Percentiles rank a stretch among this genome's conserved stretches.
Evolutionary conservation across 768 basidiomycete genomes (phyloP).

Genomic region (Mycena sanguinolenta): DNA sequence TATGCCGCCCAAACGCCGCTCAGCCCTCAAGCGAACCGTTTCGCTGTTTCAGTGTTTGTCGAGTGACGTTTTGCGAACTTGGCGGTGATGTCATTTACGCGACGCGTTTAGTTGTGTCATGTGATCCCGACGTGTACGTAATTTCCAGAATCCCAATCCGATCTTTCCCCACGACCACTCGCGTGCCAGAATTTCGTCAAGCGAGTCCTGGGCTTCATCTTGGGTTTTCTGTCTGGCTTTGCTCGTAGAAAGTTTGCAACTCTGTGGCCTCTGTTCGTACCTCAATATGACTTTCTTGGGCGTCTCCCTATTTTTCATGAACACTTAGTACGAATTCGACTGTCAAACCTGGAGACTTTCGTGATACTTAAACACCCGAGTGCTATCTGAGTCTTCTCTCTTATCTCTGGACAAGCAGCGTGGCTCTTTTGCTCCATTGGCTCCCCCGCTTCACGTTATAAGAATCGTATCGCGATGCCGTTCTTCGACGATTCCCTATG

Average conservation of each 20-base stretch:
- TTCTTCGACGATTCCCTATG: conserved; percentile 38
- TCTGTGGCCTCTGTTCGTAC: too few species aligned
- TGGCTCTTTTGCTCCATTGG: conserved; percentile 18
- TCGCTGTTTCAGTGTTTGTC: too few species aligned
- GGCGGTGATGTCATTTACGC: background rate
- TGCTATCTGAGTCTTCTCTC: conserved; percentile 5
- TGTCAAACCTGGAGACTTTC: too few species aligned
- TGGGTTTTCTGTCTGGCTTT: too few species aligned
- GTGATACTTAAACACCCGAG: conserved; percentile 5
- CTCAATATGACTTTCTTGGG: too few species aligned
- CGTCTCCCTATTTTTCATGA: too few species aligned
- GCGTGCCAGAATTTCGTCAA: background rate
- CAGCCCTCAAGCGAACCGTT: too few species aligned
- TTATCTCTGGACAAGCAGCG: conserved; percentile 25
- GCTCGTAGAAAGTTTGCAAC: too few species aligned
- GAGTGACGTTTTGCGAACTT: too few species aligned
- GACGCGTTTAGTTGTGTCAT: conserved; percentile 2
- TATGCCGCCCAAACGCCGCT: too few species aligned
- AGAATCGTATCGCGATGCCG: conserved; percentile 4
- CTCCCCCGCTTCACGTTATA: conserved; percentile 2
- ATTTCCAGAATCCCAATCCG: background rate
- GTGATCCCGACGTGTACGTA: conserved; percentile 13
- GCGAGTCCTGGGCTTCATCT: too few species aligned
- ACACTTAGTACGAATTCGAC: too few species aligned
- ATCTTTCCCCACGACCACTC: background rate